These are phyloP conservation scores for Populus deltoides DNA, from an alignment of 345 rosid species.

Conservation along the genomic window DNA sequence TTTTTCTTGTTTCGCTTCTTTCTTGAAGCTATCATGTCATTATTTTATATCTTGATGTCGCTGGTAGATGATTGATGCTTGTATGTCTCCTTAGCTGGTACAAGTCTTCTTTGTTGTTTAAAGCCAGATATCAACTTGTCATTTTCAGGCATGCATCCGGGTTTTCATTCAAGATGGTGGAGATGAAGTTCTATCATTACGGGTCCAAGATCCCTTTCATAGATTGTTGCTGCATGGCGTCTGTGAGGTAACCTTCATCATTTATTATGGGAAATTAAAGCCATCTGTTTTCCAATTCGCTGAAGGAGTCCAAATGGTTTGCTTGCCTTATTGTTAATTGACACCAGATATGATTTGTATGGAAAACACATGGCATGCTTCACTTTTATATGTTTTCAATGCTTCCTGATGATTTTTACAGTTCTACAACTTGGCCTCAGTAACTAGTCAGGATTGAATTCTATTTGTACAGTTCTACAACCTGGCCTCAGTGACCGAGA, in stretches of 20 bases:
- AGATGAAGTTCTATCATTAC: conserved; percentile 54
- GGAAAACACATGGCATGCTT: background rate
- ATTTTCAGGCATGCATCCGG: conserved; percentile 57
- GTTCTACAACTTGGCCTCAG: conserved; percentile 82
- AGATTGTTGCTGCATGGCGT: conserved; percentile 90
- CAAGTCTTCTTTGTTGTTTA: background rate
- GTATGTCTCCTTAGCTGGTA: background rate
- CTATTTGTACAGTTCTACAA: conserved; percentile 64
- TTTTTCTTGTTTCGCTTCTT: background rate
- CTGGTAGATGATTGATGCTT: background rate
- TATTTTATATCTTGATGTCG: background rate
- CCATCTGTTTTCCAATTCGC: background rate
- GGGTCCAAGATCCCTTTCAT: conserved; percentile 86
- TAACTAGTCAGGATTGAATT: conserved; percentile 27
- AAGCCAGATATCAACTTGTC: background rate
- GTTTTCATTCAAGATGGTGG: conserved; percentile 50
- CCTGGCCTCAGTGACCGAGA: conserved; percentile 63
- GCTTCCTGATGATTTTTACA: conserved; percentile 21
- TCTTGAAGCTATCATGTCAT: background rate
- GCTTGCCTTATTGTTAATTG: background rate
- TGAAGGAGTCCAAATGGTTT: background rate
- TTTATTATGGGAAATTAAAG: background rate
- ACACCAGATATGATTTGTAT: background rate
- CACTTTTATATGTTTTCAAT: background rate
- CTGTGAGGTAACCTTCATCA: conserved; percentile 62